phyloP scores from a whole-genome alignment of 1,284 basidiomycete genomes.

The Schizopora paradoxa region DNA sequence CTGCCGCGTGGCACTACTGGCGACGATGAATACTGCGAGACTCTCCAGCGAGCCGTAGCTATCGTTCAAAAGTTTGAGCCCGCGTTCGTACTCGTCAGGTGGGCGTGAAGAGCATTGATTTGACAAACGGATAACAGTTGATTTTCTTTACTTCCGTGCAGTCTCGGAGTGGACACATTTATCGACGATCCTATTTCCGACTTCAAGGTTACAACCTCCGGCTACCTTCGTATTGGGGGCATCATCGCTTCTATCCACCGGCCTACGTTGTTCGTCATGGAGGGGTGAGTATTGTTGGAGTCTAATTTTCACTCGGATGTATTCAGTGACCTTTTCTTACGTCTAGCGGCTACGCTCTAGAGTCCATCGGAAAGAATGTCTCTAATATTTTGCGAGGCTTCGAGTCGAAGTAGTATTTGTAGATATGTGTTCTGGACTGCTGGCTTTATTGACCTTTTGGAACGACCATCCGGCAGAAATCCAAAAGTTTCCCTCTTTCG shows the following conservation, averaged over 20 bases:
- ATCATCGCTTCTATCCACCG: constrained; percentile 24
- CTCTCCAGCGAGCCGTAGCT: constrained; percentile 22
- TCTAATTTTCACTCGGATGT: neutral
- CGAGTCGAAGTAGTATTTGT: neutral
- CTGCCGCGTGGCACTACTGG: constrained; percentile 27
- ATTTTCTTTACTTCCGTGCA: constrained; percentile 7
- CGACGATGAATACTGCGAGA: constrained; percentile 26
- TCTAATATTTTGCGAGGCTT: constrained; percentile 26
- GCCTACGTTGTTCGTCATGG: constrained; percentile 32
- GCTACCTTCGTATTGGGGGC: constrained; percentile 29
- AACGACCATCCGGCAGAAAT: too few species aligned
- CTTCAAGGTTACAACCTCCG: constrained; percentile 29
- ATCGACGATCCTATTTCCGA: constrained; percentile 32
- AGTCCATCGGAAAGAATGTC: constrained; percentile 26
- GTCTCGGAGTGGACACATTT: constrained; percentile 35
- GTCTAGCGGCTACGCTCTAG: constrained; percentile 28
- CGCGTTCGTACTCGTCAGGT: constrained; percentile 31
- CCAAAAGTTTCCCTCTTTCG: too few species aligned
- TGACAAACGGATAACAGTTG: neutral
- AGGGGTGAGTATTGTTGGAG: constrained; percentile 26
- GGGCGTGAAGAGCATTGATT: neutral
- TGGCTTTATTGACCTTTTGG: too few species aligned
- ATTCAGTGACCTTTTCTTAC: neutral
- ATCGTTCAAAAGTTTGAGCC: constrained; percentile 25
- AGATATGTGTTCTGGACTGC: too few species aligned